Evolutionary conservation across 2,329 filamentous ascomycete species (phyloP), one percentile per base, ranked within the genome.

Genomic region (Macrophomina pseudophaseolina): DNA sequence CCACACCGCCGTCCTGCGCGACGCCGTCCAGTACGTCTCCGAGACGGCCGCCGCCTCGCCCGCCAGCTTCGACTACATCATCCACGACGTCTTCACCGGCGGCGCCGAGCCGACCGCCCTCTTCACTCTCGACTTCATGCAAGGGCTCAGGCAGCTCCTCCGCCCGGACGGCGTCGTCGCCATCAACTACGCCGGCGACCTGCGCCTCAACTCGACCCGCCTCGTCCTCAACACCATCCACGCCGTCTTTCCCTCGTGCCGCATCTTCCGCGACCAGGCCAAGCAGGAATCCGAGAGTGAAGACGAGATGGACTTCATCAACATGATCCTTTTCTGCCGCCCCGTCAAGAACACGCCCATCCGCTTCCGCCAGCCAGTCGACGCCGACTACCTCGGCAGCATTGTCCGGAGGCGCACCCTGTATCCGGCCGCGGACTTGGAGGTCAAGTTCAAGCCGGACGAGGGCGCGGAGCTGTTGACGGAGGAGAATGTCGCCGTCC

Each of bases 21-120:
- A 99, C 72, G 95, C 95, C 0, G 88, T 93, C 2, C 80, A 81
- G n/a, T 97, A 86, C 74, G 85, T 89, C 7, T 72, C 81, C 12
- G 74, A 78, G 11, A 79, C 89, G 77, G 85, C 88, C 18, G 78
- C 82, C 53, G 63, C 72, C 3, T 70, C 70, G 9, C 75, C 77
- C 11, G 67, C 60, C 32, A 83, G 83, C 33, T 99, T 91, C 77
- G 90, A 97, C 80, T 98, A 97, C 81, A 95, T 99, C 74, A 86
- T 99, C 64, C 95, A 99, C 77, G 95, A 99, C 72, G 95, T 99
- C 30, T 99, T 99, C 77, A 99, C 95, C 0, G 95, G 95, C 30
- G 95, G 95, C 63, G 94, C 93, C 0, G 95, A 98, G 77, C 95
- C 95, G 0, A 88, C 94, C 2, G 84, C 89, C 7, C 87, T 99